A percentile compares a stretch with the other conserved stretches of the same genome.
These are phyloP conservation scores for Yamadazyma dushanensis DNA, from an alignment of 1,139 yeast species.

Conservation along the genomic window DNA sequence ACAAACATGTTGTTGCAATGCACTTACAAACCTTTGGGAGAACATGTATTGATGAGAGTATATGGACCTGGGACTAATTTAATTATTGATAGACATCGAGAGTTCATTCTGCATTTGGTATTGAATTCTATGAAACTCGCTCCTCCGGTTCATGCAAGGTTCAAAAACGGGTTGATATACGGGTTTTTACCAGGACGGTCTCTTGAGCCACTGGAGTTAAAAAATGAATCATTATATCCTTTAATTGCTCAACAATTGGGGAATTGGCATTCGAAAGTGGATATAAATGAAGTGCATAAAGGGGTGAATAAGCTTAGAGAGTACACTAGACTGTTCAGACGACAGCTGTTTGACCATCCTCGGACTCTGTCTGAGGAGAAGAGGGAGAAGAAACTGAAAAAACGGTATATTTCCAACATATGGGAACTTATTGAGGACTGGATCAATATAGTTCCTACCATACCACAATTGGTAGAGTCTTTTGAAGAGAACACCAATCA, in stretches of 20 bases:
- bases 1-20: constrained; percentile 72
- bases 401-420: constrained; percentile 42
- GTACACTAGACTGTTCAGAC: constrained; percentile 25
- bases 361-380: constrained; percentile 9
- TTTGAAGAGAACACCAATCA: constrained; percentile 35
- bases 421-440: constrained; percentile 65
- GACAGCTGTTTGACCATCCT: constrained; percentile 13
- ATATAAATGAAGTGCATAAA: constrained; percentile 47
- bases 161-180: constrained; percentile 73
- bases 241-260: constrained; percentile 69
- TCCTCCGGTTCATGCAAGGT: constrained; percentile 67
- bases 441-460: constrained; percentile 60
- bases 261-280: constrained; percentile 61
- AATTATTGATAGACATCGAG: constrained; percentile 75
- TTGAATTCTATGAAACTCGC: constrained; percentile 64
- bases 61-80: constrained; percentile 76
- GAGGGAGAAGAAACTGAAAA: constrained; percentile 23
- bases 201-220: constrained; percentile 55
- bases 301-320: constrained; percentile 49
- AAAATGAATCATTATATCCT: constrained; percentile 47
- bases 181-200: constrained; percentile 71
- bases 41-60: constrained; percentile 61
- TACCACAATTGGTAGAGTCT: constrained; percentile 40
- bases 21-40: constrained; percentile 24
- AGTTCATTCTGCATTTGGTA: constrained; percentile 68